Evolutionary conservation across 2,329 filamentous ascomycete species (phyloP).

Genomic region (Calonectria hongkongensis): DNA sequence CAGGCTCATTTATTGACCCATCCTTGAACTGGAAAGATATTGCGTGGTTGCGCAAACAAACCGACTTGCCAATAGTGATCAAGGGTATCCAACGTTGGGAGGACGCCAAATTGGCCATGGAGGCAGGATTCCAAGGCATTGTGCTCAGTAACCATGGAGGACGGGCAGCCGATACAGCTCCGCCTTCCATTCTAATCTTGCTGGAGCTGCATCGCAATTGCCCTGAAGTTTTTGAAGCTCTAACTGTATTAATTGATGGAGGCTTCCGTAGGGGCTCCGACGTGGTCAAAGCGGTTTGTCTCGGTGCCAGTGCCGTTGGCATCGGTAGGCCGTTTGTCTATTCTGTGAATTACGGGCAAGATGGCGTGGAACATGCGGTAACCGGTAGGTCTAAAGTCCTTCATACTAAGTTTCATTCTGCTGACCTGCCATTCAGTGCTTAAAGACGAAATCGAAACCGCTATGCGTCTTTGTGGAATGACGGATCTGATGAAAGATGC

Average conservation of each 20-base stretch:
- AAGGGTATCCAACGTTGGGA: slow-evolving; percentile 81
- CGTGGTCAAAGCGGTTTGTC: slow-evolving; percentile 79
- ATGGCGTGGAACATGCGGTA: slow-evolving; percentile 72
- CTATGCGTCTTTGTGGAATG: slow-evolving; percentile 72
- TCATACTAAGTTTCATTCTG: too few species aligned
- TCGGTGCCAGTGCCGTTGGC: slow-evolving; percentile 79
- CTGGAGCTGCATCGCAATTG: slow-evolving; percentile 78
- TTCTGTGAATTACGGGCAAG: slow-evolving; percentile 76
- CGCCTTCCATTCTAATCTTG: slow-evolving; percentile 74
- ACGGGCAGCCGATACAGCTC: slow-evolving; percentile 69
- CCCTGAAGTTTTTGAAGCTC: slow-evolving; percentile 74
- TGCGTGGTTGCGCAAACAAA: slow-evolving; percentile 73
- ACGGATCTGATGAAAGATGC: slow-evolving; percentile 37
- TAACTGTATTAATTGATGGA: slow-evolving; percentile 80
- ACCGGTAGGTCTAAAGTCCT: slow-evolving; percentile 65
- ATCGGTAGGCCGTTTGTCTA: slow-evolving; percentile 78
- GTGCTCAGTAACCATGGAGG: slow-evolving; percentile 84
- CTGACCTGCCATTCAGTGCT: slow-evolving; percentile 52
- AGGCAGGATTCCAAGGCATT: slow-evolving; percentile 79
- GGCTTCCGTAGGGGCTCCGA: slow-evolving; percentile 80
- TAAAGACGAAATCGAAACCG: slow-evolving; percentile 78
- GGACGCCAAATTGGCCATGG: slow-evolving; percentile 78
- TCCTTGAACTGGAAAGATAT: slow-evolving; percentile 80
- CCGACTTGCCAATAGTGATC: slow-evolving; percentile 74
- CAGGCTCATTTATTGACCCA: slow-evolving; percentile 75